phyloP scores from a whole-genome alignment of 2,329 filamentous ascomycete species.

The Penicillium palitans region DNA sequence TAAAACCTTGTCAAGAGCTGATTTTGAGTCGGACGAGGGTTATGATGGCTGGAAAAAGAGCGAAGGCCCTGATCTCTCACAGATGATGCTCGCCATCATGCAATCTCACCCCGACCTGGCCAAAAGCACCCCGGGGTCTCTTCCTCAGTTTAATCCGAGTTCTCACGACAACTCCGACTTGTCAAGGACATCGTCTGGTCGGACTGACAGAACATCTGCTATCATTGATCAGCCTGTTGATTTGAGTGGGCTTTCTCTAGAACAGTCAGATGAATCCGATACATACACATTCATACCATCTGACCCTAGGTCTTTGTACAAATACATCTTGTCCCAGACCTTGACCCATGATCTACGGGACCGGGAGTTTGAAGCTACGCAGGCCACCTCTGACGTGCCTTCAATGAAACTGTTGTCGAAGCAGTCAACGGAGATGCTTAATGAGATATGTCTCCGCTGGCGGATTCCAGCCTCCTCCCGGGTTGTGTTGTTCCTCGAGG shows the following conservation, averaged over 20 bases:
- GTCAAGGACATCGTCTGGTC: slow-evolving; percentile 48
- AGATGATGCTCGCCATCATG: slow-evolving; percentile 90
- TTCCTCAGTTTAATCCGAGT: slow-evolving; percentile 58
- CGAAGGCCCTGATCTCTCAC: slow-evolving; percentile 82
- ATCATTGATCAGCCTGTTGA: slow-evolving; percentile 66
- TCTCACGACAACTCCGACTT: slow-evolving; percentile 46
- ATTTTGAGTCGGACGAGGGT: slow-evolving; percentile 87
- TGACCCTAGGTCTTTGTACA: slow-evolving; percentile 79
- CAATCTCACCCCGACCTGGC: slow-evolving; percentile 82
- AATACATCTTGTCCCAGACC: slow-evolving; percentile 75
- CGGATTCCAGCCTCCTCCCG: slow-evolving; percentile 81
- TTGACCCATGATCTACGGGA: slow-evolving; percentile 63
- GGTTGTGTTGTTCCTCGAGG: slow-evolving; percentile 78
- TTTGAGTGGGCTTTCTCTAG: slow-evolving; percentile 61
- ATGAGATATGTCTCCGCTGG: slow-evolving; percentile 85
- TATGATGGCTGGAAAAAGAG: slow-evolving; percentile 88
- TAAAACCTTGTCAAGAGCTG: slow-evolving; percentile 74
- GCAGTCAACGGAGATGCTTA: slow-evolving; percentile 76
- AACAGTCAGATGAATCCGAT: slow-evolving; percentile 48
- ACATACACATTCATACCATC: slow-evolving; percentile 87
- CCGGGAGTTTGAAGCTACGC: slow-evolving; percentile 52
- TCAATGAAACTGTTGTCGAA: slow-evolving; percentile 65
- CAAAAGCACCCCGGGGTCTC: slow-evolving; percentile 65
- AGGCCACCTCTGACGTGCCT: slow-evolving; percentile 50
- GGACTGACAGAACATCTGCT: slow-evolving; percentile 52